Conservation (phyloP, 768 basidiomycete species). For the Megacollybia marginata region DNA sequence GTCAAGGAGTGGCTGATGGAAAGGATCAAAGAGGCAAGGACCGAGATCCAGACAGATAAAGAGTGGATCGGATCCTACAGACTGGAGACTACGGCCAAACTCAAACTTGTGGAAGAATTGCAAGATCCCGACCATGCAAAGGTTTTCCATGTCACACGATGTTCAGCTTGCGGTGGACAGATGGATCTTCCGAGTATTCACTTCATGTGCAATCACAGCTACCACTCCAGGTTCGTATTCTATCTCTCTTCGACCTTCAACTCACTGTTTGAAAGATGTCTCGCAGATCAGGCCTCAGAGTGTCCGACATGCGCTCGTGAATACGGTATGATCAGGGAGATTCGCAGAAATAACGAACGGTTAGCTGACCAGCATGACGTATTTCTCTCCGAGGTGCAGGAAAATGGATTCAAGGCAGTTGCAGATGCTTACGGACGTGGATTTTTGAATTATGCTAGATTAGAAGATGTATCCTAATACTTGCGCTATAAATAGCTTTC, state of each 20-base stretch:
- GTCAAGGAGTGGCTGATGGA: conserved; percentile 87
- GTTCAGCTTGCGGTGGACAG: conserved; percentile 82
- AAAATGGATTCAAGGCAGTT: conserved; percentile 66
- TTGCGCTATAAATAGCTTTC: too few relatives aligned
- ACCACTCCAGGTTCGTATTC: conserved; percentile 74
- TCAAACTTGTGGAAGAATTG: conserved; percentile 76
- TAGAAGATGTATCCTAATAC: conserved; percentile 20
- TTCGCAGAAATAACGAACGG: conserved; percentile 77
- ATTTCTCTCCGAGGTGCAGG: conserved; percentile 69
- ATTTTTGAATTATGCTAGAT: conserved; percentile 38
- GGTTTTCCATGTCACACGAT: conserved; percentile 92
- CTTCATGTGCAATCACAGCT: conserved; percentile 98
- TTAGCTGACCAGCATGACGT: conserved; percentile 78
- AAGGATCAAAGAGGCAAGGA: conserved; percentile 65
- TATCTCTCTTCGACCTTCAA: neutral
- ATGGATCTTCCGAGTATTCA: conserved; percentile 91
- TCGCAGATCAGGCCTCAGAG: conserved; percentile 84
- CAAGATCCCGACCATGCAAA: conserved; percentile 71
- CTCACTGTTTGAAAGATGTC: conserved; percentile 45
- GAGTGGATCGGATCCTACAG: conserved; percentile 85
- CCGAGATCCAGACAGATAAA: conserved; percentile 79
- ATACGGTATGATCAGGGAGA: conserved; percentile 85
- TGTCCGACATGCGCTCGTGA: conserved; percentile 86
- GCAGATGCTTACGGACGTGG: conserved; percentile 67
- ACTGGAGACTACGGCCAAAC: conserved; percentile 70